Base-by-base conservation (phyloP, 1,284 basidiomycete genomes). In the Vanrija pseudolonga region DNA sequence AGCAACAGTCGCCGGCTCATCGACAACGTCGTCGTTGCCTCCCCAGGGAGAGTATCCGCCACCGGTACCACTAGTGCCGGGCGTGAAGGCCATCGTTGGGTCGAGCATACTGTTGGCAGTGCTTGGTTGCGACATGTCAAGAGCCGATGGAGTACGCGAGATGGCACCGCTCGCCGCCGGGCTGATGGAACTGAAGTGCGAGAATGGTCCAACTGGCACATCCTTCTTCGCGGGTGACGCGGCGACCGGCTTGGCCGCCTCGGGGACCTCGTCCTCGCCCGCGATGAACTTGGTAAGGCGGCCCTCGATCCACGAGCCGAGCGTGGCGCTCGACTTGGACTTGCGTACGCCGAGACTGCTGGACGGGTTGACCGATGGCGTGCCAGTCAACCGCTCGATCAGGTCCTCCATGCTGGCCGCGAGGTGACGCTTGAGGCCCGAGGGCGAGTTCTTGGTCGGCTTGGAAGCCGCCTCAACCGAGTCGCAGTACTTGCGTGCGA, bases 241-340 rank as follows among this genome's bases (percentile, higher is more conserved):
- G 12, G 53, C 44, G 3, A 57, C 50, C 22, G 50, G 44, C 32
- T 55, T 64, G 7, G 55, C 50, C 0, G 62, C 47, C 37, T 50
- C 47, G 8, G 47, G 45, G 11, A 20, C 44, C 79, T 73, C 64
- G 79, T 82, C 83, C 54, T 95, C 92, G 3, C 93, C 96, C 14
- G 94, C 91, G 59, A 99, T 95, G 65, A 99, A 89, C 72, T 96
- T 96, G 26, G 92, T 93, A 63, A 99, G 85, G 14, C 89, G 84
- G n/a, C 89, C 89, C 74, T 95, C 95, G 23, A 98, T 81, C 84
- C 92, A 97, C 50, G 87, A 88, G 50, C 95, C 90, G 45, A 98
- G 84, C 44, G 87, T 88, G 67, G 97, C 93, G 55, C 90, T 96
- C 0, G 94, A 92, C 76, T 91, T 89, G 60, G 84, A 80, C 56